Base-by-base conservation (phyloP, 2,329 filamentous ascomycete species). In the Colletotrichum sidae region DNA sequence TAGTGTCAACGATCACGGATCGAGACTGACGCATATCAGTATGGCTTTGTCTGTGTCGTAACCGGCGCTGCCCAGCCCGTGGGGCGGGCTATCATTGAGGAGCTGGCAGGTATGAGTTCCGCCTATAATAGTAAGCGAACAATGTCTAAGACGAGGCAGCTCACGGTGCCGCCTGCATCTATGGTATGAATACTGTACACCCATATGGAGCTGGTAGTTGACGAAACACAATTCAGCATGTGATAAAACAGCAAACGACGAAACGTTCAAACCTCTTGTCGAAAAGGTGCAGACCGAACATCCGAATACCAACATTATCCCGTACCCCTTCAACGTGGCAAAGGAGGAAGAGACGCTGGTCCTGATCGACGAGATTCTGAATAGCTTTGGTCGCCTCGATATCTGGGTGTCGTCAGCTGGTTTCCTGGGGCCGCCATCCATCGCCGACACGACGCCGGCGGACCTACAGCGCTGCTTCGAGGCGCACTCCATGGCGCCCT, bases 1-100 rank as follows among this genome's bases (percentile, higher is more conserved):
- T 35, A 38, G 52, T 49, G 61, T 10, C 11, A 53, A 3, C n/a
- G 17, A 13, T 37, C 45, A 34, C 6, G 12, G 12, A 35, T 17
- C 49, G 37, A 41, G 67, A 42, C 51, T 61, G 17, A 58, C n/a
- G 37, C 34, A n/a, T 10, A 13, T 44, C 67, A 87, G 82, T 87
- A 89, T 74, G 88, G 88, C 47, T 90, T 90, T 69, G 84, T 90
- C 17, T 90, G 88, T 69, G 83, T 90, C 12, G 87, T 90, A 6
- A 89, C 87, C 1, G 87, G 87, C 12, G 86, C 87, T 33, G 84
- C 84, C 1, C 85, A 88, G 70, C 84, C 87, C 2, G 81, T 90
- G 12, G 88, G 88, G 8, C 81, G 81, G 69, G 86, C 87, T 34
- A 88, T 90, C 60, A 83, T 87, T 15, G 75, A 79, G 46, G 88